Percentiles rank a stretch among this genome's conserved stretches.
Evolutionary conservation across 2,329 filamentous ascomycete genomes (phyloP).

Genomic region (Exserohilum turcica): DNA sequence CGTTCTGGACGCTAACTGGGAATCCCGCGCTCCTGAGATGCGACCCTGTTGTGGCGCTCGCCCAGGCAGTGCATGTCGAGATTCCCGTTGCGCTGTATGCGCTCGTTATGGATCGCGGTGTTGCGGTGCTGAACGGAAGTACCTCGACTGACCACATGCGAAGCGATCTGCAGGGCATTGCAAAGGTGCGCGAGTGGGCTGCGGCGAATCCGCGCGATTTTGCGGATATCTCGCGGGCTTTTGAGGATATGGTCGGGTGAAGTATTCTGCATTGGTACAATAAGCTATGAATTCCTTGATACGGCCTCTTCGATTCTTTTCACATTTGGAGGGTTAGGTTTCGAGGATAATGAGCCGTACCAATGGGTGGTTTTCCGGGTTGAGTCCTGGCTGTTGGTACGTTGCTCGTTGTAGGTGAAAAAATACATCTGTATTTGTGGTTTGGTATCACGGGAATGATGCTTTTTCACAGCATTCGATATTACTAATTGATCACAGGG

Average conservation of each 20-base stretch:
- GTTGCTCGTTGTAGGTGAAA: no score
- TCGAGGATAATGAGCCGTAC: no score
- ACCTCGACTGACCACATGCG: constrained; percentile 58
- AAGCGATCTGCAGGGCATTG: constrained; percentile 56
- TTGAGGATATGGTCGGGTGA: constrained; percentile 21
- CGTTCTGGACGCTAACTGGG: constrained; percentile 66
- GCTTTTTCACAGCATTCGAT: no score
- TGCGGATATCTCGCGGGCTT: constrained; percentile 42
- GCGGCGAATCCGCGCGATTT: constrained; percentile 56
- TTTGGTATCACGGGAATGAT: no score
- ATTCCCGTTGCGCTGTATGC: constrained; percentile 59
- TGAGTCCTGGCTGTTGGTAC: no score
- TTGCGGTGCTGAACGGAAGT: constrained; percentile 62
- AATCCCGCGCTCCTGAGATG: constrained; percentile 59
- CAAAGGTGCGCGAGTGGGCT: constrained; percentile 51
- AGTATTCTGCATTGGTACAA: neutral
- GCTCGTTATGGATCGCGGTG: constrained; percentile 59
- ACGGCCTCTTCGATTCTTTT: no score
- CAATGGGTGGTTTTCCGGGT: no score
- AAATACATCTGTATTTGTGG: no score
- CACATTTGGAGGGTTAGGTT: no score
- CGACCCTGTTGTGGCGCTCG: constrained; percentile 57
- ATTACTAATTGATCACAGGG: no score
- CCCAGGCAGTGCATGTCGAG: constrained; percentile 50
- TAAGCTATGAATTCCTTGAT: no score